Base-by-base conservation (phyloP, 169 alveolate genomes). In the Plasmodium knowlesi region DNA sequence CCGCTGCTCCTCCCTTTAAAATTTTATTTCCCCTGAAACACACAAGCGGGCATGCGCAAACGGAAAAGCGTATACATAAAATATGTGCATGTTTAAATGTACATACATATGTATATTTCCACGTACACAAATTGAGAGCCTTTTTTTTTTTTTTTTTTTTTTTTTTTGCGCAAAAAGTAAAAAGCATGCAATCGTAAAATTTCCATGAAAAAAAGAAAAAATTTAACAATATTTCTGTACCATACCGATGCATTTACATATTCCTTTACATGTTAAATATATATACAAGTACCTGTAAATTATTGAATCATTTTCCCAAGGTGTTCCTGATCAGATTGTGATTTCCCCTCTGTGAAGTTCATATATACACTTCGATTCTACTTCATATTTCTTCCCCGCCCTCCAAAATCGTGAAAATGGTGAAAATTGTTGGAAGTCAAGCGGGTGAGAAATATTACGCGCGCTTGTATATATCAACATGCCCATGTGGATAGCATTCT, bases 371-470 rank as follows among this genome's bases (percentile, higher is more conserved):
- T 19, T 67, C 12, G n/a, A 19, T 22, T 28, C 39, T 25, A 67
- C 76, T 67, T 67, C 41, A 67, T 25, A 22, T 67, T 67, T 67
- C 37, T 25, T 83, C 28, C 30, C 14, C 53, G 32, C 32, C 32
- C 32, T n/a, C n/a, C n/a, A n/a, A n/a, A 71, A 82, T 32, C 46
- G 85, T 39, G 39, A 91, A 91, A 71, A 91, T 91, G 95, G 95
- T 91, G 39, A 81, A 91, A 74, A 78, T 91, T 82, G 78, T 91
- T 57, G 57, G 67, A 50, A 91, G 92, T 72, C 85, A 81, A 91
- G 95, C 95, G 74, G 95, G 95, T 91, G 57, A 85, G 71, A 19
- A 61, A 61, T 37, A n/a, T 83, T 37, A 14, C 73, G 16, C 28
- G 76, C 76, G 74, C 50, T 22, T 37, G 28, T 61, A 22, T 41